A percentile compares a stretch with the other conserved stretches of the same genome.
These are phyloP conservation scores for Metschnikowia continentalis DNA, from an alignment of 805 yeast species.

Conservation along the genomic window DNA sequence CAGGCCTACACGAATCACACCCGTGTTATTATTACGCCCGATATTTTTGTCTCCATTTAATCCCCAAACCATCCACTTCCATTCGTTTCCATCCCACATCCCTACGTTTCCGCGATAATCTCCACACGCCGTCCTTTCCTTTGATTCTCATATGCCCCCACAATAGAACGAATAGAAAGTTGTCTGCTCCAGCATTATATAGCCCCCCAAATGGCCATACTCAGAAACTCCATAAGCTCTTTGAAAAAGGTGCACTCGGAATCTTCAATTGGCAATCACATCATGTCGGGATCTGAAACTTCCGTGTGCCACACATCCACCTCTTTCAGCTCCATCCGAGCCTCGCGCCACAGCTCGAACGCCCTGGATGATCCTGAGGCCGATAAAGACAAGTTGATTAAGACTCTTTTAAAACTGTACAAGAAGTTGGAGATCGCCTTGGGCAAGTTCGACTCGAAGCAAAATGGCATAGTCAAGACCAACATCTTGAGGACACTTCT, in stretches of 20 bases:
- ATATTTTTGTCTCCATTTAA: background rate
- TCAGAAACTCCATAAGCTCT: constrained; percentile 1
- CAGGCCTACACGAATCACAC: background rate
- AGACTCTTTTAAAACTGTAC: constrained; percentile 13
- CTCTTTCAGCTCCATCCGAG: constrained; percentile 1
- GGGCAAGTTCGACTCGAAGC: constrained; percentile 34
- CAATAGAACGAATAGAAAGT: background rate
- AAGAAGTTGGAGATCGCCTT: constrained; percentile 43
- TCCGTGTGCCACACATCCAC: constrained; percentile 1
- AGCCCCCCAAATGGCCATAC: constrained; percentile 1
- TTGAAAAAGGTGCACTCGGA: constrained; percentile 2
- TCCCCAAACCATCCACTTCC: background rate
- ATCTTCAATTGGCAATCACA: background rate
- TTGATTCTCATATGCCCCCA: background rate
- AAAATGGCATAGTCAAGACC: constrained; percentile 18
- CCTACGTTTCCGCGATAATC: background rate
- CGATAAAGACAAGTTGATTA: constrained; percentile 12
- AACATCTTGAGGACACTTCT: constrained; percentile 47
- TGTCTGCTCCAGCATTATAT: background rate
- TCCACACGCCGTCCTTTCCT: background rate
- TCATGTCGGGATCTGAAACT: background rate
- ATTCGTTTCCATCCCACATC: background rate
- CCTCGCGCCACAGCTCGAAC: background rate
- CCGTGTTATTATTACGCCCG: background rate
- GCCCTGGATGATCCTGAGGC: constrained; percentile 2